Evolutionary conservation across 2,329 filamentous ascomycete genomes (phyloP).

Genomic region (Arthrobotrys conoides): DNA sequence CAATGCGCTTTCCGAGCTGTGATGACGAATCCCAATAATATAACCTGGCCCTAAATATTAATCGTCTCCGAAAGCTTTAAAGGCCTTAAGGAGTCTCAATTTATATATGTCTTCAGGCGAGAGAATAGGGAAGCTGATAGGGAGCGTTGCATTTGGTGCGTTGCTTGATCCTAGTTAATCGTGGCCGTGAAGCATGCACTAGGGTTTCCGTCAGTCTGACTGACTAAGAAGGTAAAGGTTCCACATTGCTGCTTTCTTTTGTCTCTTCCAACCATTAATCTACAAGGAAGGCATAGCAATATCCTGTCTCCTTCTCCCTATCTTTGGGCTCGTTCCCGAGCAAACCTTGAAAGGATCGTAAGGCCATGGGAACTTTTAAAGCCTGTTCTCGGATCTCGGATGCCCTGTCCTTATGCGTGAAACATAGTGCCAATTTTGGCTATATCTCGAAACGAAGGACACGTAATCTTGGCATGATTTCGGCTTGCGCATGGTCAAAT

Average conservation of each 20-base stretch:
- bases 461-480: constrained; percentile 51
- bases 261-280: not conserved
- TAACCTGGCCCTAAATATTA: not conserved
- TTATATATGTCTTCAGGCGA: too few relatives aligned
- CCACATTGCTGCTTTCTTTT: not conserved
- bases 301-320: constrained; percentile 27
- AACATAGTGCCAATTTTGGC: constrained; percentile 47
- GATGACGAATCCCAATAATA: constrained; percentile 1
- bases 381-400: constrained; percentile 33
- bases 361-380: not conserved
- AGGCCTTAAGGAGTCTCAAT: too few relatives aligned
- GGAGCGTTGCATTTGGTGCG: not conserved
- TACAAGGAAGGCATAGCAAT: constrained; percentile 40
- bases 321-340: constrained; percentile 28
- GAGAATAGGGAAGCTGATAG: not conserved
- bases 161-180: not conserved
- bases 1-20: not conserved
- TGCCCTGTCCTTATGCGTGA: constrained; percentile 32
- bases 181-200: too few relatives aligned
- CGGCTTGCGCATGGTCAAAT: not conserved
- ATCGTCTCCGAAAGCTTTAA: not conserved
- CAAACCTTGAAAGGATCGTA: not conserved
- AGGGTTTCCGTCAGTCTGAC: too few relatives aligned
- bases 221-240: too few relatives aligned
- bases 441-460: constrained; percentile 46